A percentile compares a stretch with the other conserved stretches of the same genome.
These are phyloP conservation scores for Linnemannia exigua DNA, from an alignment of 192 early-diverging fungal genomes.

Conservation along the genomic window DNA sequence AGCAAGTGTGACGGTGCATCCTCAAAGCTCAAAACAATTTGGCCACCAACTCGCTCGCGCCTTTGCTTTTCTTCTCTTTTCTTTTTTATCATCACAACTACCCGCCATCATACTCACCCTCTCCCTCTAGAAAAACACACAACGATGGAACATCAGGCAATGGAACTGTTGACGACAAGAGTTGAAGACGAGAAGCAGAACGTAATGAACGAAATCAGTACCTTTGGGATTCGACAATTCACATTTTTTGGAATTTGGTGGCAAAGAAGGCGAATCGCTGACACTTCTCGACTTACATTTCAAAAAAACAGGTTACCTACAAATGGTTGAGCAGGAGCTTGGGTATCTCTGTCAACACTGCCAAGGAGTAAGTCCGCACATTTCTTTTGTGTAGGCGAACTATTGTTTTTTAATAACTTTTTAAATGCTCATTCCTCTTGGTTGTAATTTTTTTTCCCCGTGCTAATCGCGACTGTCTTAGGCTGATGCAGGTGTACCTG, in stretches of 20 bases:
- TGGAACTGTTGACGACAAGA: constrained; percentile 30
- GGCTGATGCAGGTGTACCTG: constrained; percentile 47
- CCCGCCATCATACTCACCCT: not conserved
- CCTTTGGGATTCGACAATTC: not conserved
- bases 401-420: no score
- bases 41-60: not conserved
- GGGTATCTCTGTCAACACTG: constrained; percentile 53
- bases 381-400: no score
- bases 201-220: constrained; percentile 5
- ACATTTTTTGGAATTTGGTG: constrained; percentile 41
- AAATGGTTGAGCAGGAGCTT: constrained; percentile 54
- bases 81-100: not conserved
- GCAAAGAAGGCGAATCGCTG: constrained; percentile 15
- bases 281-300: not conserved
- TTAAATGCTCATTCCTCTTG: not conserved
- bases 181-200: constrained; percentile 52
- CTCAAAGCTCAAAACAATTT: not conserved
- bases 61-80: not conserved
- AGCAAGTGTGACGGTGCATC: not conserved
- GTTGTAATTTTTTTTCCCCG: no score
- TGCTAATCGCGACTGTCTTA: not conserved
- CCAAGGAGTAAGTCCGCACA: constrained; percentile 50
- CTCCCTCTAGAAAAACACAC: not conserved
- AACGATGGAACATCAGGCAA: constrained; percentile 33
- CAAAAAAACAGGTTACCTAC: constrained; percentile 39